Conservation (phyloP, 176 grass and related monocot genomes). For the Oryza longistaminata region DNA sequence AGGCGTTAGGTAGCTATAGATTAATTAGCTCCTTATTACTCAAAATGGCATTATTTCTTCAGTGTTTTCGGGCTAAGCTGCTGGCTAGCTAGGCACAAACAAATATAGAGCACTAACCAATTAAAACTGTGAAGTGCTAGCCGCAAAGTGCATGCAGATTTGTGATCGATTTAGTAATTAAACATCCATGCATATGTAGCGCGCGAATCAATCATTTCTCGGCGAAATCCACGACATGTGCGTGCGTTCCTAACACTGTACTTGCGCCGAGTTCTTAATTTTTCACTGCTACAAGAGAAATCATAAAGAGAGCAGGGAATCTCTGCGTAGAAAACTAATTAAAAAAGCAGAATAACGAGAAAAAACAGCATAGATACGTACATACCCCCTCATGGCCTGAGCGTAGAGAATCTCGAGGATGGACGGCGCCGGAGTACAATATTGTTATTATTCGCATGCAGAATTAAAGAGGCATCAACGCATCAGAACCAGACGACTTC, state of each 20-base stretch:
- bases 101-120: background rate
- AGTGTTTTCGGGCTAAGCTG: conserved; percentile 8
- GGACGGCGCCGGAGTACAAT: conserved; percentile 44
- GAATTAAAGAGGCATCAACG: background rate
- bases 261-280: conserved; percentile 25
- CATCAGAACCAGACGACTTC: background rate
- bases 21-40: background rate
- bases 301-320: conserved; percentile 22
- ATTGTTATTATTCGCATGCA: background rate
- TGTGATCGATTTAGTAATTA: conserved; percentile 3
- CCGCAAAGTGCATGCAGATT: conserved; percentile 28
- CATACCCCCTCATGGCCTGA: background rate
- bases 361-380: background rate
- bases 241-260: conserved; percentile 26
- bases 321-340: background rate
- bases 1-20: background rate
- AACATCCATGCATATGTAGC: background rate
- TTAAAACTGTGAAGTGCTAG: background rate
- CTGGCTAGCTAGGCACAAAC: background rate
- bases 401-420: conserved; percentile 29
- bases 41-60: background rate
- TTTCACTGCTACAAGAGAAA: conserved; percentile 25
- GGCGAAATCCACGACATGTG: conserved; percentile 38
- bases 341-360: background rate
- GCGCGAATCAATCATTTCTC: conserved; percentile 18